These are phyloP conservation scores for Nannochloris sp. DNA, from an alignment of 139 green algal genomes.

Conservation along the genomic window DNA sequence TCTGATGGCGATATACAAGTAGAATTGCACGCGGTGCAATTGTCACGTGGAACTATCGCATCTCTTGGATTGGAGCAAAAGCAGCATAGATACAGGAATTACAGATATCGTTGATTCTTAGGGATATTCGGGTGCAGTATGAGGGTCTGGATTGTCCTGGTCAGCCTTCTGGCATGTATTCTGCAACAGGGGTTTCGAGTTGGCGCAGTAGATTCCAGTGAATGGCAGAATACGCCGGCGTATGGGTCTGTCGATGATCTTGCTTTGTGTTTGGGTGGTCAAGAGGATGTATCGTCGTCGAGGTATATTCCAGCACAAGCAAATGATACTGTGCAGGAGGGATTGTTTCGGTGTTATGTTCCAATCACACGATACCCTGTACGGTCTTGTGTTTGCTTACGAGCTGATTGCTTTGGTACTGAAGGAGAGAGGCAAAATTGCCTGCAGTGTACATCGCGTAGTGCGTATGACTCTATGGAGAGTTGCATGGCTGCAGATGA, in stretches of 20 bases:
- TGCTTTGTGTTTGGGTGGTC: not conserved
- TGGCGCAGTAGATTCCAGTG: no score
- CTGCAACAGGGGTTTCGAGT: no score
- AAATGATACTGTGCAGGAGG: not conserved
- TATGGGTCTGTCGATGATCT: not conserved
- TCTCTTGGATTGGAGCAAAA: no score
- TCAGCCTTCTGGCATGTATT: no score
- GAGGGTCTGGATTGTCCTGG: no score
- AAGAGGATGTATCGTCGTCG: not conserved
- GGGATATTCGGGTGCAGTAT: no score
- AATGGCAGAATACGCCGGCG: no score
- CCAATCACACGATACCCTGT: not conserved
- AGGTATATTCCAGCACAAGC: not conserved
- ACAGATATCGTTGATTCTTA: no score
- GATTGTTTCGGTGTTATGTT: conserved; percentile 2
- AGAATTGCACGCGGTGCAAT: no score
- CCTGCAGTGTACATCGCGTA: not conserved
- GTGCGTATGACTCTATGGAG: not conserved
- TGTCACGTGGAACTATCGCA: no score
- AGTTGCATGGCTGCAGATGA: not conserved
- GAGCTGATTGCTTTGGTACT: not conserved
- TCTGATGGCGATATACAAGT: no score
- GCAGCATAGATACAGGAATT: no score
- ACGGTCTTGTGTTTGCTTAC: not conserved
- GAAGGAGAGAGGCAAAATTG: conserved; percentile 1